Evolutionary conservation across 345 rosid genomes (phyloP), one percentile per base, ranked within the genome.

Genomic region (Cardamine occulta): DNA sequence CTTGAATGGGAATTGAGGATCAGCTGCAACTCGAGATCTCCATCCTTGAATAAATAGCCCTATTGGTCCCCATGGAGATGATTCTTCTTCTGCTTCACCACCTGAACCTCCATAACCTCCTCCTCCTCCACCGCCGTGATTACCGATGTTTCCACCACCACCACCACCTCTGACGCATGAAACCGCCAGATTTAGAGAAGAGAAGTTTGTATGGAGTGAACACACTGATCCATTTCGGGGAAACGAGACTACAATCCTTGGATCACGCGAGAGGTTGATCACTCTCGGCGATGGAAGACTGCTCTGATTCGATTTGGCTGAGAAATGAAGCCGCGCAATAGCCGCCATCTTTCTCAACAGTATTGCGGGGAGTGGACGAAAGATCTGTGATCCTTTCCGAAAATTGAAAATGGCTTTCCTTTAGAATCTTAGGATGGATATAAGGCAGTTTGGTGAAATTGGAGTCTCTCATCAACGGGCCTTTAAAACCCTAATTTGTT

Each of bases 1-100:
- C 80, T 96, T 96, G 78, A 96, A 96, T 1, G 96, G 93, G 67
- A 96, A 96, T 34, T 96, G 98, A 5, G 98, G 85, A 81, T 96
- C 99, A 1, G 99, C 99, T 4, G 96, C 84, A 13, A 96, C 97
- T 59, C 99, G 75, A 0, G 91, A 86, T 76, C 95, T 84, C 99
- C 99, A 96, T 28, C 99, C 99, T 55, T 83, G 81, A 9, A 86
- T 72, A 63, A 93, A 82, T 40, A 91, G 77, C 14, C 93, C 94
- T 24, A 88, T 66, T 56, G 85, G 68, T 78, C 98, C 97, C 40
- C 83, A 66, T 10, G 93, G 73, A 13, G 79, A 70, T 0, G 63
- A 42, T 34, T 73, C 81, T 5, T 39, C 69, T 11, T 63, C 64
- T 15, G 63, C 72, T 7, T 63, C 82, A 23, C 84, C 84, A 8